Conservation (phyloP, 306 rosid species). For the Ceratonia siliqua region DNA sequence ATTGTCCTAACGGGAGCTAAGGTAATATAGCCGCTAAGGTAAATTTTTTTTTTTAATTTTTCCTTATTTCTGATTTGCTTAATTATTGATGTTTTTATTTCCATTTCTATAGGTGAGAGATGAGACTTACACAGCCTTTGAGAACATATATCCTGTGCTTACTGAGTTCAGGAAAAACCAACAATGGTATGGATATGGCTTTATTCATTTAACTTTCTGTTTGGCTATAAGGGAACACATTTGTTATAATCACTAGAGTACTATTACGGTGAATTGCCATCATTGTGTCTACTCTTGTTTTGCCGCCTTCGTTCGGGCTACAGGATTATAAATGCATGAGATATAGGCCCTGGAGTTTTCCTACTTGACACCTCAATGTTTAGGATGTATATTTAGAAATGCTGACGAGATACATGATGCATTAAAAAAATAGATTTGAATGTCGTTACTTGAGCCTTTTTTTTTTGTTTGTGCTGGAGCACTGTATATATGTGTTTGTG, state of each 20-base stretch:
- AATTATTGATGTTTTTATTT: slow-evolving; percentile 1
- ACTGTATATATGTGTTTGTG: neutral
- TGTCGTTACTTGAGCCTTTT: neutral
- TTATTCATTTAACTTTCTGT: neutral
- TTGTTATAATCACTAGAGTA: neutral
- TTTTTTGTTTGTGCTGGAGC: neutral
- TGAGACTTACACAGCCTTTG: slow-evolving; percentile 91
- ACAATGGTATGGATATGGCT: slow-evolving; percentile 63
- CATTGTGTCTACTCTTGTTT: neutral
- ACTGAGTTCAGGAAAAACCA: slow-evolving; percentile 91
- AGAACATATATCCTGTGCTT: slow-evolving; percentile 93
- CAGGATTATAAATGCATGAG: neutral
- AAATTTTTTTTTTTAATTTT: neutral
- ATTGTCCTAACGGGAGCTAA: slow-evolving; percentile 96
- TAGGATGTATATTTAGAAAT: neutral
- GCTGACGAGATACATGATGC: neutral
- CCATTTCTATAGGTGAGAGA: slow-evolving; percentile 66
- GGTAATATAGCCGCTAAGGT: slow-evolving; percentile 46
- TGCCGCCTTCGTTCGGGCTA: neutral
- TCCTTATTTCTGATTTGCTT: neutral
- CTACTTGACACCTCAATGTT: neutral
- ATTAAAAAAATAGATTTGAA: neutral
- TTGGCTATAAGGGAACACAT: neutral
- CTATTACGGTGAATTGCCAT: neutral
- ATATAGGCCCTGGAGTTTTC: neutral